Evolutionary conservation across 495 filamentous ascomycete genomes (phyloP).

Genomic region (Astrothelium subdiscretum): DNA sequence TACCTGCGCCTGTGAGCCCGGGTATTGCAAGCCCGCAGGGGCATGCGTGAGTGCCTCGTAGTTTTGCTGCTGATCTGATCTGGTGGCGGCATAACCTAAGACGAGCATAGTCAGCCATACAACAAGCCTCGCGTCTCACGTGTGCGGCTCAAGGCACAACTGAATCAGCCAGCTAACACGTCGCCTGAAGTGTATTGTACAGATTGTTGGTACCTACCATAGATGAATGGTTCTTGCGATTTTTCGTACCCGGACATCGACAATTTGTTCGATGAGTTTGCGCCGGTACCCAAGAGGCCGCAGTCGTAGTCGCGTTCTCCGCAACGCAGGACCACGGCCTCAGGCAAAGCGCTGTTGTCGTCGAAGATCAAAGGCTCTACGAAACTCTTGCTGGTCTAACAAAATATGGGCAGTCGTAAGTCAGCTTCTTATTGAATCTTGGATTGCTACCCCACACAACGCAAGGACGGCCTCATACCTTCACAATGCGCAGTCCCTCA

Average conservation of each 20-base stretch:
- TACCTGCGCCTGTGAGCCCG: slow-evolving; percentile 25
- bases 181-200: slow-evolving; percentile 3
- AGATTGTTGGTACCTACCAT: slow-evolving; percentile 31
- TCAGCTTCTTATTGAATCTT: background rate
- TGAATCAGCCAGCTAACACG: background rate
- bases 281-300: background rate
- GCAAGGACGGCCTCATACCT: background rate
- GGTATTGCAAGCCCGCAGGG: slow-evolving; percentile 26
- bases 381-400: background rate
- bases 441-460: background rate
- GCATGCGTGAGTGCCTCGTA: slow-evolving; percentile 25
- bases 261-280: slow-evolving; percentile 14
- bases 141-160: background rate
- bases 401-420: background rate
- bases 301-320: background rate
- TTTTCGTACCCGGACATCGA: slow-evolving; percentile 49
- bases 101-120: background rate
- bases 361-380: background rate
- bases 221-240: slow-evolving; percentile 32
- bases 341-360: background rate
- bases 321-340: background rate
- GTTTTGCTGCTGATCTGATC: slow-evolving; percentile 27
- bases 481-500: background rate
- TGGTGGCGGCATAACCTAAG: slow-evolving; percentile 24
- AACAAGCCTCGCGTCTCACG: background rate